Conservation (phyloP, 352 stramenopile genomes). For the Blastocystis sp. region DNA sequence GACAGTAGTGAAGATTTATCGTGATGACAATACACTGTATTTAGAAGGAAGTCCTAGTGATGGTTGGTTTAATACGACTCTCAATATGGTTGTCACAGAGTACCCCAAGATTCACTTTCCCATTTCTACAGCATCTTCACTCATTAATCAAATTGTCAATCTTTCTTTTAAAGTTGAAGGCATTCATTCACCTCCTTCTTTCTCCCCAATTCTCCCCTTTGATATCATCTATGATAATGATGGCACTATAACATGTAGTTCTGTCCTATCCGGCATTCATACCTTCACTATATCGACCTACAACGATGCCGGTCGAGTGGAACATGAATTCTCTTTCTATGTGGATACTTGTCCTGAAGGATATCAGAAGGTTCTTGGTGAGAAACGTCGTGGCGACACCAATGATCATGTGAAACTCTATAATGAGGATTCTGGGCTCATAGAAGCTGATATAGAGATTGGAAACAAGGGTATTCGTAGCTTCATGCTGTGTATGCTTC, state of each 20-base stretch:
- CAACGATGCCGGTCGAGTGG: neutral
- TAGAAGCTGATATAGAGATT: neutral
- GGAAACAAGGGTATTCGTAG: too few relatives aligned
- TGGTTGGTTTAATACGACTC: constrained; percentile 20
- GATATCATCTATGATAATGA: too few relatives aligned
- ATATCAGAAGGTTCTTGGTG: neutral
- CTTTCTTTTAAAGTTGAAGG: too few relatives aligned
- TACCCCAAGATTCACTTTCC: neutral
- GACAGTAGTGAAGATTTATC: neutral
- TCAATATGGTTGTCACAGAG: neutral
- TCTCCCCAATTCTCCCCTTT: too few relatives aligned
- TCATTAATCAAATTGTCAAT: too few relatives aligned
- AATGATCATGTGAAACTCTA: too few relatives aligned
- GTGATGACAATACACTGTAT: neutral
- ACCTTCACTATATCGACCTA: neutral
- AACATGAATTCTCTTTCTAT: neutral
- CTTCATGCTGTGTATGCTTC: too few relatives aligned
- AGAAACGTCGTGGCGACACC: too few relatives aligned
- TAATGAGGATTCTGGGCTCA: neutral
- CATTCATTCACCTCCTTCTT: too few relatives aligned
- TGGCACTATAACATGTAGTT: too few relatives aligned
- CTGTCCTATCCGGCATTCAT: too few relatives aligned
- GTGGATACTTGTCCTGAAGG: neutral
- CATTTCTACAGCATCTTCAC: neutral
- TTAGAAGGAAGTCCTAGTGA: neutral